Evolutionary conservation across 2,329 filamentous ascomycete species (phyloP), one percentile per base, ranked within the genome.

Genomic region (Fusarium nisikadoi): DNA sequence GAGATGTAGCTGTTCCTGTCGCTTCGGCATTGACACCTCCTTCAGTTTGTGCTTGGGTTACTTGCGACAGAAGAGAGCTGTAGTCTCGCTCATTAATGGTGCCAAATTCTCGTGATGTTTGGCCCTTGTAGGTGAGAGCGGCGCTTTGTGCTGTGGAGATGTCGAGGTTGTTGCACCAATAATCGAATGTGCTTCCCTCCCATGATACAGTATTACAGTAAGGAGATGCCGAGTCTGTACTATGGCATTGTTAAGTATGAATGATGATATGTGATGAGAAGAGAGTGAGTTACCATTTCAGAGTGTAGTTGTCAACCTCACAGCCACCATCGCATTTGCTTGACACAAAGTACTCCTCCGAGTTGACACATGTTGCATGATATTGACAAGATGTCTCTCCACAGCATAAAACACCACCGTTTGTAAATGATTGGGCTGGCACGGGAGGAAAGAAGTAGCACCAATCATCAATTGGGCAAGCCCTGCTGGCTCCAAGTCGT

Each of bases 121-220:
- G 49, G 11, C 55, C 67, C 9, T 41, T 56, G 36, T 47, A 70
- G 16, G 61, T 67, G 23, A 70, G 50, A 19, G 41, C 68, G 29
- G 62, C 68, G 41, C 61, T 70, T 27, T 70, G 68, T 8, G 36
- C 41, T 3, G 67, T 70, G 5, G 55, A 47, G 10, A 70, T 67
- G 6, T 70, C 62, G 7, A 70, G 19, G 8, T 70, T 61, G 16
- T 67, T 67, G 27, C 68, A 70, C 61, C 67, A 66, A 35, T 70
- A 62, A 19, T 67, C 62, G 8, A 53, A 12, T 6, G 62, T 70
- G 29, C 42, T 62, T 42, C 62, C 62, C 14, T 42, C 29, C 41
- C 50, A 70, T 25, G 55, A 56, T 10, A 53, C 46, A 31, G 67
- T 70, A 31, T 70, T 61, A n/a, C 68, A 70, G 29, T 49, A 70